Base-by-base conservation (phyloP, 2,329 filamentous ascomycete genomes). In the Mycosphaerelloides madeirae region DNA sequence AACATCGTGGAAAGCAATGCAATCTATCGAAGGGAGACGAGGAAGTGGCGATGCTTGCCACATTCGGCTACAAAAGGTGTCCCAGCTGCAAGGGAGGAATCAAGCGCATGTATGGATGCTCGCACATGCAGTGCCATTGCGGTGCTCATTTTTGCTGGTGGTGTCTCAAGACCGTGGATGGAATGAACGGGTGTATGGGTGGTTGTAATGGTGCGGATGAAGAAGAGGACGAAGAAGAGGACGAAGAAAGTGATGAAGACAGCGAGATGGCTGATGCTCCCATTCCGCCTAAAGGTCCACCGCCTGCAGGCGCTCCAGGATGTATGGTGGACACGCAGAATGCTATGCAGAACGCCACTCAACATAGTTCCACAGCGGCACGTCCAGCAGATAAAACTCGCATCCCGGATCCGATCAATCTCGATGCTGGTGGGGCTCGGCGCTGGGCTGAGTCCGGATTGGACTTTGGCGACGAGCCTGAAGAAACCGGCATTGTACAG, bases 111-210 rank as follows among this genome's bases (percentile, higher is more conserved):
- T 71, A 54, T 46, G 75, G 74, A 6, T 78, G 74, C 52, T 56
- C 58, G 28, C 70, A 75, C 38, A 69, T 77, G 52, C 57, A 65
- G 41, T 77, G 74, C 44, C 58, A 62, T 12, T 77, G 75, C 43
- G 72, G 73, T 11, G 70, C 70, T 7, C 67, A 74, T 39, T 77
- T 70, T 58, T 78, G 75, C 56, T 78, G 69, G 65, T 51, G 54
- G 6, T 78, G 74, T 43, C 43, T 61, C 29, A 38, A 51, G 19
- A 53, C 62, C 0, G 62, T 66, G 4, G 55, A 66, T 2, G 48
- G 59, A 1, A 62, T 66, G 4, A 55, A 66, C 2, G 48, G 59
- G 1, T 71, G 68, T 42, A 48, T 58, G 18, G 49, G 46, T n/a
- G 57, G 61, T 13, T 49, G 58, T 7, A 53, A 40, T 53, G 55